A percentile compares a stretch with the other conserved stretches of the same genome.
These are phyloP conservation scores for Aspergillus proliferans DNA, from an alignment of 2,329 filamentous ascomycete species.

Conservation along the genomic window DNA sequence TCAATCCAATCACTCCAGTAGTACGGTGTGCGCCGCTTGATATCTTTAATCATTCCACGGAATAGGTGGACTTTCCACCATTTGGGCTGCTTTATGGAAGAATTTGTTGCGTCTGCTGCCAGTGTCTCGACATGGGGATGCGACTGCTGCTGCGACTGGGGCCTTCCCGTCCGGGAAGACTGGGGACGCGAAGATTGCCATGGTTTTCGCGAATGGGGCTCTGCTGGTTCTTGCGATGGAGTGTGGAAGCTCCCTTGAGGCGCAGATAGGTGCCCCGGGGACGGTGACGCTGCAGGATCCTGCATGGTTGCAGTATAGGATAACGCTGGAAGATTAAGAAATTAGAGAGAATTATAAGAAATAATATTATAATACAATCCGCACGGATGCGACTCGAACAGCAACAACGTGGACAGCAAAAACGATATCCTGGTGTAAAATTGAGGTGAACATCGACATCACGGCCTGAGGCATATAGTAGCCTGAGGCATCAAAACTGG, in stretches of 20 bases:
- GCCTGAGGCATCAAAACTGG: neutral
- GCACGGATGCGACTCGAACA: no score
- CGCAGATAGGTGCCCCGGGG: constrained; percentile 18
- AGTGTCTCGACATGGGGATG: constrained; percentile 4
- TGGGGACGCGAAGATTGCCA: constrained; percentile 19
- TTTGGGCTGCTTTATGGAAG: constrained; percentile 15
- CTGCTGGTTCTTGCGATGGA: constrained; percentile 6
- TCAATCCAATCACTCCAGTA: constrained; percentile 79
- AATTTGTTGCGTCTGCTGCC: constrained; percentile 3
- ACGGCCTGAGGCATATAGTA: neutral
- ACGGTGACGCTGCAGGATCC: constrained; percentile 3
- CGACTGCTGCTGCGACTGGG: constrained; percentile 4
- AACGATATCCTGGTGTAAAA: no score
- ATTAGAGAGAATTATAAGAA: no score
- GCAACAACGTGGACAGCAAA: no score
- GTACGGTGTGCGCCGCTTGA: constrained; percentile 67
- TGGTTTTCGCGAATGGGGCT: constrained; percentile 18
- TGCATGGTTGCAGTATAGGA: constrained; percentile 5
- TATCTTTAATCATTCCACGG: constrained; percentile 71
- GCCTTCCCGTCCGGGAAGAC: constrained; percentile 14
- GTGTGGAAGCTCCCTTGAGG: constrained; percentile 21
- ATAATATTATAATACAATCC: no score
- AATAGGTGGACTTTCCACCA: constrained; percentile 76
- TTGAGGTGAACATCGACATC: no score
- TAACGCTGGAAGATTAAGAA: no score